Base-by-base conservation (phyloP, 2,329 filamentous ascomycete genomes). In the Colletotrichum melonis region DNA sequence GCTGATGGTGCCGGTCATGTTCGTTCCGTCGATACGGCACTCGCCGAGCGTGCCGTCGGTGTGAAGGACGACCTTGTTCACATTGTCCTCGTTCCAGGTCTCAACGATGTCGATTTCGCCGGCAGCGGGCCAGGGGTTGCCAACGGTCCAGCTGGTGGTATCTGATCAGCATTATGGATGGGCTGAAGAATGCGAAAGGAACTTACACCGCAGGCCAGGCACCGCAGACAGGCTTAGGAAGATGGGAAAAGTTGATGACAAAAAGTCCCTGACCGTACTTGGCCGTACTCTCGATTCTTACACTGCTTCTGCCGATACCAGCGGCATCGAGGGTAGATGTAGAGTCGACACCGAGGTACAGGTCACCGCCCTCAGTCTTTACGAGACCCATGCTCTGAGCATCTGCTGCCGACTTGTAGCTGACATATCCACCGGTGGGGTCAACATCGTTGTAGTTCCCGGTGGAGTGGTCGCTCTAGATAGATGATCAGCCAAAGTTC, bases 31-130 rank as follows among this genome's bases (percentile, higher is more conserved):
- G 52, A 87, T 75, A 2, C 57, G 77, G 77, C 85, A 87, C 1
- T 73, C 67, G 54, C 84, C 85, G 35, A 82, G 77, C 6, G 69
- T 64, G 9, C 32, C 22, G 57, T 81, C 80, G 49, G 90, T 91
- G 81, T 92, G 89, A 49, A 92, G 79, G 35, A 91, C 88, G 79
- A 93, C 87, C 67, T 84, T 82, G 81, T 93, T 92, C 66, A 81
- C 81, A 4, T 80, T 75, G 46, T 87, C 85, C 63, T 85, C 78
- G 81, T 93, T 92, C 80, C 91, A 91, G 64, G 88, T 88, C 83
- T 94, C 92, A 76, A 92, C 90, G 74, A 94, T 89, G 78, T 93
- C 91, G 75, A 93, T 87, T 81, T 80, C 92, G 71, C 91, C 92
- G 71, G 85, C 85, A 28, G 79, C 81, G 12, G 91, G 91, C 91